These are phyloP conservation scores for Neodidymelliopsis sp. DNA, from an alignment of 2,329 filamentous ascomycete genomes.

Conservation along the genomic window DNA sequence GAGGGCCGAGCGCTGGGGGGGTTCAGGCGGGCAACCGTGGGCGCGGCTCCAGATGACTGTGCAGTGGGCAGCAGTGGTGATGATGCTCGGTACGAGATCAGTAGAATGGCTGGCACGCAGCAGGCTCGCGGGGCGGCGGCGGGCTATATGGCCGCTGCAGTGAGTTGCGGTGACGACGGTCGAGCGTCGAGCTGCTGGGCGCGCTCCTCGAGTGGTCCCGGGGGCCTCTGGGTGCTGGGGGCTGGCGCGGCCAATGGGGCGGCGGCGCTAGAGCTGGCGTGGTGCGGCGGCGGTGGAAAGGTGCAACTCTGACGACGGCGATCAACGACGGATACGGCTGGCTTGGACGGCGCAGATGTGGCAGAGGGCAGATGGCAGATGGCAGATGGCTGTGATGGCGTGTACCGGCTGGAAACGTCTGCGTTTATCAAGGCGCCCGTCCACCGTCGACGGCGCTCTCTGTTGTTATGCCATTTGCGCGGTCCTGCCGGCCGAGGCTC, in stretches of 20 bases:
- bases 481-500: slow-evolving; percentile 12
- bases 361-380: not conserved
- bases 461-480: slow-evolving; percentile 1
- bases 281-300: slow-evolving; percentile 29
- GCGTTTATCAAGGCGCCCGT: slow-evolving; percentile 5
- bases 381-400: not conserved
- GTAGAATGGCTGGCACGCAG: slow-evolving; percentile 1
- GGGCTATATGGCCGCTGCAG: slow-evolving; percentile 31
- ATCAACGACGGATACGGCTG: slow-evolving; percentile 11
- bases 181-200: slow-evolving; percentile 21
- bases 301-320: slow-evolving; percentile 36
- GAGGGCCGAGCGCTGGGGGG: slow-evolving; percentile 3
- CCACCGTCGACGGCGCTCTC: not conserved
- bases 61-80: slow-evolving; percentile 17
- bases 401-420: not conserved
- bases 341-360: not conserved
- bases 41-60: slow-evolving; percentile 22
- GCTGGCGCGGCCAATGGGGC: slow-evolving; percentile 31
- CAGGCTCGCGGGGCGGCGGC: slow-evolving; percentile 25
- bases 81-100: slow-evolving; percentile 7
- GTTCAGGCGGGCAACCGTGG: slow-evolving; percentile 20
- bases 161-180: slow-evolving; percentile 37
- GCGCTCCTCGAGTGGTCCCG: slow-evolving; percentile 27
- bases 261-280: slow-evolving; percentile 31
- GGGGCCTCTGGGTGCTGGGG: slow-evolving; percentile 22